A percentile compares a stretch with the other conserved stretches of the same genome.
These are phyloP conservation scores for Cochlearia excelsa DNA, from an alignment of 345 rosid species.

Conservation along the genomic window DNA sequence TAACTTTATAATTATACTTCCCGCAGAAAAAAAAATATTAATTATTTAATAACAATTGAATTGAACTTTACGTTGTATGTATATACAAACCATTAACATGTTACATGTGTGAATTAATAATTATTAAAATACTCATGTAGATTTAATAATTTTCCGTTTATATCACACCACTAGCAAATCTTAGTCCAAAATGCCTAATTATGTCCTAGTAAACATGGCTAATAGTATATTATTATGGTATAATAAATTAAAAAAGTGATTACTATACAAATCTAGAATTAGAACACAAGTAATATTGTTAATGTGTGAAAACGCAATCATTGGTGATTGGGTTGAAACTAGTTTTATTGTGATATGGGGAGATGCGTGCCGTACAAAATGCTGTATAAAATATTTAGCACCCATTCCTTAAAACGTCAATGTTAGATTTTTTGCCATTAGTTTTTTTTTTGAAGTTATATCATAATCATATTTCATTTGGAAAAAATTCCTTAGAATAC, in stretches of 20 bases:
- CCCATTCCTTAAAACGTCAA: constrained; percentile 34
- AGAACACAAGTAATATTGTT: not conserved
- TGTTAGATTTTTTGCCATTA: constrained; percentile 27
- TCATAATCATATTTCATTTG: too few species aligned
- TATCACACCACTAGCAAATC: too few species aligned
- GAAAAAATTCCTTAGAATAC: too few species aligned
- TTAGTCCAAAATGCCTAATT: too few species aligned
- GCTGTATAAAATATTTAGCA: constrained; percentile 12
- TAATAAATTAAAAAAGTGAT: too few species aligned
- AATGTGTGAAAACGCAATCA: constrained; percentile 3
- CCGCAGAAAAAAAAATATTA: too few species aligned
- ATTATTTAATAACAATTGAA: not conserved
- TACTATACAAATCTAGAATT: not conserved
- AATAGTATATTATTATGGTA: too few species aligned
- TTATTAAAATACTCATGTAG: too few species aligned
- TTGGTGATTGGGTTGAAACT: not conserved
- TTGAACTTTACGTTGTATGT: not conserved
- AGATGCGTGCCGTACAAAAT: constrained; percentile 26
- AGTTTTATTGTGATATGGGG: constrained; percentile 15
- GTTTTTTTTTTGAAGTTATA: not conserved
- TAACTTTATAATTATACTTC: not conserved
- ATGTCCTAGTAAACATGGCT: too few species aligned
- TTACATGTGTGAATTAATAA: too few species aligned
- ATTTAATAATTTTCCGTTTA: too few species aligned
- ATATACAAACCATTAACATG: too few species aligned